Evolutionary conservation across 2,329 filamentous ascomycete species (phyloP).

Genomic region (Fusarium tricinctum): DNA sequence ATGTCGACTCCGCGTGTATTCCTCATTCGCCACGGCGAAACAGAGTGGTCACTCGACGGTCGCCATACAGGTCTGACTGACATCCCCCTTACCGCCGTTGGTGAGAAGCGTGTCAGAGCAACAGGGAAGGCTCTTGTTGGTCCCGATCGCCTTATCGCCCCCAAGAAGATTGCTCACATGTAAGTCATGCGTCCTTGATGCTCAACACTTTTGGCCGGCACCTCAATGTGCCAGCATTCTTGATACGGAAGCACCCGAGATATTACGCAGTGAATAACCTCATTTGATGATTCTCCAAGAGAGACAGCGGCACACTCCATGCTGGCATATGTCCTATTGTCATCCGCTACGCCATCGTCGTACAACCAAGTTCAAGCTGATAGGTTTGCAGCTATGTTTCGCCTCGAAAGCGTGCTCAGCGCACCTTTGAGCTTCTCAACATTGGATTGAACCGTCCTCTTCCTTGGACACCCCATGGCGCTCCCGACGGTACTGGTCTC

Average conservation of each 20-base stretch:
- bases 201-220: not conserved
- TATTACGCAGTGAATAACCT: not conserved
- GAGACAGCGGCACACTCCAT: not conserved
- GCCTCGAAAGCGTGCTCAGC: conserved; percentile 85
- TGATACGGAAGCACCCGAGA: not conserved
- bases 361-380: conserved; percentile 7
- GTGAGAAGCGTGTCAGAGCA: conserved; percentile 79
- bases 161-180: conserved; percentile 85
- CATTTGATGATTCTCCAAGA: not conserved
- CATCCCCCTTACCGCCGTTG: conserved; percentile 84
- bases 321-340: not conserved
- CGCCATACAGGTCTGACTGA: conserved; percentile 89
- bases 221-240: not conserved
- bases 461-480: conserved; percentile 75
- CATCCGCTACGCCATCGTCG: not conserved
- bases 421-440: conserved; percentile 89
- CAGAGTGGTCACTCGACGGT: conserved; percentile 92
- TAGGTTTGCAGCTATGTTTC: conserved; percentile 77
- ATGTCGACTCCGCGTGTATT: conserved; percentile 77
- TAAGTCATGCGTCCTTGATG: conserved; percentile 58
- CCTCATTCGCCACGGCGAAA: conserved; percentile 91
- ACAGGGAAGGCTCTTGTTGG: conserved; percentile 90
- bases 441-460: conserved; percentile 76
- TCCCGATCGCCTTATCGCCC: conserved; percentile 85
- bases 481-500: conserved; percentile 54